Evolutionary conservation across 192 early-diverging fungal genomes (phyloP), one percentile per base, ranked within the genome.

Genomic region (Dimargaris verticillata): DNA sequence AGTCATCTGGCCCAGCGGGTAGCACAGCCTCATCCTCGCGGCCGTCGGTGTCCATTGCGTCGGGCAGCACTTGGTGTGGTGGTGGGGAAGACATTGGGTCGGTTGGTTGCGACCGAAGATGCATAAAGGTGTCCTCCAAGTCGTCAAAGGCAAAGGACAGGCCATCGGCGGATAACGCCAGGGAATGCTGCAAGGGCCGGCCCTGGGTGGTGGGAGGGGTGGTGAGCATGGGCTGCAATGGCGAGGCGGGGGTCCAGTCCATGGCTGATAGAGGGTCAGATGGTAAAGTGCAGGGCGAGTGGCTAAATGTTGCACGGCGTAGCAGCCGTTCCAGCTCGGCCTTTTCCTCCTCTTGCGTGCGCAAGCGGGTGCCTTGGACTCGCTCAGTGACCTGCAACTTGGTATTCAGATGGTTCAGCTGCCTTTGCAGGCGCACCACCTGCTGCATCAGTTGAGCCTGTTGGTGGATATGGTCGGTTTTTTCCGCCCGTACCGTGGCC

Each of bases 81-180:
- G 33, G 3, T 38, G 33, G 33, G 33, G 33, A 2, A 2, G 33
- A 2, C 7, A 38, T 38, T 38, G 33, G 33, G 33, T 7, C 7
- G 33, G 33, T 38, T 38, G 33, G 33, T 7, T 38, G 33, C 7
- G 33, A 38, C 33, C 18, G 53, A n/a, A 55, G n/a, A 28, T 55
- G 53, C 10, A 55, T 38, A 38, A 55, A 55, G 25, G 53, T 55
- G 29, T 55, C 53, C 10, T 55, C 29, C 28, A 55, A 18, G 28
- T 55, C 26, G 26, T 28, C 53, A 5, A 38, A 18, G 28, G 28
- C 18, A 10, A 10, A 26, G 2, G 13, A 26, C 4, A 11, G 9
- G 28, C 2, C 28, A 11, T 55, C 28, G 6, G 10, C 9, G 53
- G 22, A 11, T 7, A 38, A 18, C 6, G 53, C 53, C 1, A 28